A percentile compares a stretch with the other conserved stretches of the same genome.
phyloP scores from a whole-genome alignment of 805 yeast genomes.

The Suhomyces sp. region DNA sequence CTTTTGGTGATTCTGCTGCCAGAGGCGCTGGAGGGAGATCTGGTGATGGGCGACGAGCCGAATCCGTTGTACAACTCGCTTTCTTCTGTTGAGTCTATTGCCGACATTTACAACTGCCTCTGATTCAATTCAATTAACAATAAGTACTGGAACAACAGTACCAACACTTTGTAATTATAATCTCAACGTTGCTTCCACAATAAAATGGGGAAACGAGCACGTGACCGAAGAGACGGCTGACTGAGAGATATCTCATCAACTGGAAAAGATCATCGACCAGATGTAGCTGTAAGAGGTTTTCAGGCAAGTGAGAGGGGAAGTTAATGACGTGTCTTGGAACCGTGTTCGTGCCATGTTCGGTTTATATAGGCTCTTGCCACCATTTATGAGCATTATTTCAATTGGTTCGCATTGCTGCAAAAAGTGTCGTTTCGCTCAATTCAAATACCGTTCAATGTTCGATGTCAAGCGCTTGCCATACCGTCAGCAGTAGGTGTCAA shows the following conservation, averaged over 20 bases:
- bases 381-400: too few species aligned
- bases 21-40: slow-evolving; percentile 15
- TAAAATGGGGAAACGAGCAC: background rate
- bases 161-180: background rate
- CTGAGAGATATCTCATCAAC: background rate
- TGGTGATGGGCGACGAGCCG: slow-evolving; percentile 32
- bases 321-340: too few species aligned
- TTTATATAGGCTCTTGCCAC: too few species aligned
- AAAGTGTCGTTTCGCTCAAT: too few species aligned
- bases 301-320: background rate
- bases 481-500: too few species aligned
- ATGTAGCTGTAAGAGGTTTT: background rate
- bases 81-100: slow-evolving; percentile 26
- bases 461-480: too few species aligned
- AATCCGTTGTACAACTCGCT: slow-evolving; percentile 35
- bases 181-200: background rate
- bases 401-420: too few species aligned
- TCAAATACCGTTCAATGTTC: too few species aligned
- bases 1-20: slow-evolving; percentile 38
- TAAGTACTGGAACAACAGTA: background rate
- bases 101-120: slow-evolving; percentile 11
- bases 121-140: background rate
- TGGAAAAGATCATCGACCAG: background rate
- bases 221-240: background rate
- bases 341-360: too few species aligned